Evolutionary conservation across 2,329 filamentous ascomycete species (phyloP), one percentile per base, ranked within the genome.

Genomic region (Emmonsiellopsis sp.): DNA sequence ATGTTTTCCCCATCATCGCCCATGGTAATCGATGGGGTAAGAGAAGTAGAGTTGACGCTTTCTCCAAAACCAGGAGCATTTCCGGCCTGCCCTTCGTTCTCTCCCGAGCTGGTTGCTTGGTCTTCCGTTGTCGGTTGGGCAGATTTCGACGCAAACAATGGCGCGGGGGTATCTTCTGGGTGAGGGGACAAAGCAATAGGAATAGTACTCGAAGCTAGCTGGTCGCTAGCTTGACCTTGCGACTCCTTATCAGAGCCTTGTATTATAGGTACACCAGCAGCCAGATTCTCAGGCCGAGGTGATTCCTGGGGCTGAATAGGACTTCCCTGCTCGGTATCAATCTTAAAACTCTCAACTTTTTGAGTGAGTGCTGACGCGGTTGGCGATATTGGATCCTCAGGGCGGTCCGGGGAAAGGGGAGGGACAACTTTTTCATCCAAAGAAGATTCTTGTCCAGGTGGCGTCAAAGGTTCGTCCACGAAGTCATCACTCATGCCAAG

Each of bases 381-480:
- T 11, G 79, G 77, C 13, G 76, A 77, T 53, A 66, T 70, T 20
- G 71, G 67, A 35, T 70, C 67, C 43, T 54, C 49, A 52, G 54
- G 40, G 42, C 42, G 48, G 46, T 44, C 34, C 37, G 47, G 53
- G 49, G 44, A 41, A 45, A 15, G 62, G 57, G 30, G 60, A 61
- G 9, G 65, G 26, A 15, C 42, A 31, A 38, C 37, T 11, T 52
- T 54, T 20, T 52, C 52, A 35, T 44, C 43, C 7, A 51, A 11
- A 9, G 54, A 55, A 10, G 45, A 40, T 10, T 51, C 45, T 58
- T 52, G 55, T 5, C 77, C 75, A 2, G 82, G 81, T 3, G 86
- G 87, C 59, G 81, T 86, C 15, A 89, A 74, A 2, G 87, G 85
- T 67, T 91, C 86, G 57, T 91, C 86, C 16, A 90, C 85, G 64